Conservation (phyloP, 352 stramenopile genomes). For the Globisporangium irregulare region DNA sequence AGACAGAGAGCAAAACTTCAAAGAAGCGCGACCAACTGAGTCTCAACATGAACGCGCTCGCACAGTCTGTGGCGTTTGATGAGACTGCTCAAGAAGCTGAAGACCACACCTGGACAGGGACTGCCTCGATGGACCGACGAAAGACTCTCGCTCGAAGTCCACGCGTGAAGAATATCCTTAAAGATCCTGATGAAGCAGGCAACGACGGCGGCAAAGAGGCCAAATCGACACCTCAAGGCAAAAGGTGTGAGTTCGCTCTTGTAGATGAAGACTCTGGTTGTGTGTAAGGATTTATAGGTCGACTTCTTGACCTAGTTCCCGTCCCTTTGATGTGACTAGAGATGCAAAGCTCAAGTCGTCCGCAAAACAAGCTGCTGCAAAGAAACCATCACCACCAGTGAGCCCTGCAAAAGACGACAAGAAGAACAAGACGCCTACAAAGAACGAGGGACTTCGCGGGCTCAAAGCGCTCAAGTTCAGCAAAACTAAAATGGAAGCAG, state of each 20-base stretch:
- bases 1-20: neutral
- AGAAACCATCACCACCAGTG: neutral
- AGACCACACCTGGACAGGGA: neutral
- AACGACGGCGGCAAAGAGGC: neutral
- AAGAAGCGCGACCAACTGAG: slow-evolving; percentile 4
- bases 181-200: neutral
- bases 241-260: neutral
- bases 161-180: slow-evolving; percentile 7
- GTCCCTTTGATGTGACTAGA: neutral
- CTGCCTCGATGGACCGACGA: neutral
- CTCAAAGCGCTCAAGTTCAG: slow-evolving; percentile 2
- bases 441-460: neutral
- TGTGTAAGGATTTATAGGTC: neutral
- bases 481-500: neutral
- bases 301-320: neutral
- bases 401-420: neutral
- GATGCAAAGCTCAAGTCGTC: neutral
- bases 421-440: neutral
- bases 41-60: slow-evolving; percentile 8
- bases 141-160: slow-evolving; percentile 13
- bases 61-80: neutral
- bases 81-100: neutral
- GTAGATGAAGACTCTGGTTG: neutral
- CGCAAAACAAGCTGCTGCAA: neutral
- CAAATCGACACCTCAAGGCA: neutral